Percentiles rank a stretch among this genome's conserved stretches.
phyloP scores from a whole-genome alignment of 1,284 basidiomycete genomes.

The Marasmius fiardii region DNA sequence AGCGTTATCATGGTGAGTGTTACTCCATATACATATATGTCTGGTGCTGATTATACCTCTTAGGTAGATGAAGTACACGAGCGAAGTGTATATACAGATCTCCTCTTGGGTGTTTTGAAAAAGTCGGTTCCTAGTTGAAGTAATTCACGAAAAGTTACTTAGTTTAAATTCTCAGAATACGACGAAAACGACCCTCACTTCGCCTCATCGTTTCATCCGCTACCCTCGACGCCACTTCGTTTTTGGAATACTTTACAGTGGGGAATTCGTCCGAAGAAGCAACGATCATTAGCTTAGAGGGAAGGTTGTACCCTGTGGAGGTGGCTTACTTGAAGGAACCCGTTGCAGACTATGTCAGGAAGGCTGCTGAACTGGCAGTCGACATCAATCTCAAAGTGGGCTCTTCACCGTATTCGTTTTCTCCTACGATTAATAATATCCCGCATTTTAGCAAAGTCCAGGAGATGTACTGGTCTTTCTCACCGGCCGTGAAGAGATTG shows the following conservation, averaged over 20 bases:
- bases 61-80: conserved; percentile 98
- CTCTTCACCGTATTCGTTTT: conserved; percentile 6
- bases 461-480: conserved; percentile 95
- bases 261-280: conserved; percentile 49
- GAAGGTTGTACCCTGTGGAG: conserved; percentile 90
- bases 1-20: conserved; percentile 88
- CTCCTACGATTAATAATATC: background rate
- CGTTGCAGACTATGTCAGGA: conserved; percentile 76
- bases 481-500: conserved; percentile 97
- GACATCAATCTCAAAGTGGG: conserved; percentile 82
- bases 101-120: conserved; percentile 90
- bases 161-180: conserved; percentile 56
- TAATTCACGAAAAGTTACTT: conserved; percentile 23
- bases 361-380: conserved; percentile 83
- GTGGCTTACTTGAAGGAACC: conserved; percentile 76
- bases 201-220: conserved; percentile 93
- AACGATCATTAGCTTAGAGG: conserved; percentile 86
- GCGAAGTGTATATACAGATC: conserved; percentile 90
- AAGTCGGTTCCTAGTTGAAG: conserved; percentile 51
- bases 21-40: background rate
- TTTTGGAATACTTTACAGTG: conserved; percentile 85
- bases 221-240: conserved; percentile 87
- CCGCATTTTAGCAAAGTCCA: conserved; percentile 49
- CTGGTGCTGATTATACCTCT: conserved; percentile 7
- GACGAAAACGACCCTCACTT: conserved; percentile 83